phyloP scores from a whole-genome alignment of 129 eudicot species.

The Apium graveolens region DNA sequence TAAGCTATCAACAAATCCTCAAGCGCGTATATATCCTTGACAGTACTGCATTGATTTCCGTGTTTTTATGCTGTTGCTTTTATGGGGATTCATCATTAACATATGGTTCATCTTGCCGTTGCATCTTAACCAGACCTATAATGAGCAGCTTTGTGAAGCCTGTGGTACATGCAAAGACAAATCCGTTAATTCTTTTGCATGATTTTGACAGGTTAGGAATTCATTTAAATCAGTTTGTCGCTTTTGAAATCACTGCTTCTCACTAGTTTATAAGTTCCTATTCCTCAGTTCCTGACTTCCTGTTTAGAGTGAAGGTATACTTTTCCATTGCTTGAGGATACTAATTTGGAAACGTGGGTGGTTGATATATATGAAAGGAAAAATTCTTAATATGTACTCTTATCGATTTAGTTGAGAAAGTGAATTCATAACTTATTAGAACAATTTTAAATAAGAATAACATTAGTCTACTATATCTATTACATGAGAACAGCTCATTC shows the following conservation, averaged over 20 bases:
- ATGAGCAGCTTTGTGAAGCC: conserved; percentile 93
- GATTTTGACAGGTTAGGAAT: conserved; percentile 75
- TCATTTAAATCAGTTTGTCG: background rate
- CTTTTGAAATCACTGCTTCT: conserved; percentile 8
- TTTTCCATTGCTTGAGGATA: conserved; percentile 80
- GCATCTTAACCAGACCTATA: conserved; percentile 45
- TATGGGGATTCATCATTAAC: background rate
- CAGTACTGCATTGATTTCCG: background rate
- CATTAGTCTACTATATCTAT: too few relatives aligned
- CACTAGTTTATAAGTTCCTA: conserved; percentile 34
- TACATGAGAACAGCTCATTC: too few relatives aligned
- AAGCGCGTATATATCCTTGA: background rate
- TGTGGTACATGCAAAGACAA: conserved; percentile 21
- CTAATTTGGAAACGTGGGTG: conserved; percentile 77
- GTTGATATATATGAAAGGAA: too few relatives aligned
- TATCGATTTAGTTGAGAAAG: too few relatives aligned
- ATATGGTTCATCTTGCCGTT: background rate
- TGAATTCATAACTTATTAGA: too few relatives aligned
- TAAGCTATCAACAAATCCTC: background rate
- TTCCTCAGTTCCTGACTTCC: conserved; percentile 80
- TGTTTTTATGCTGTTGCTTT: background rate
- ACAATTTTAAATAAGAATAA: too few relatives aligned
- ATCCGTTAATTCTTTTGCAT: conserved; percentile 83
- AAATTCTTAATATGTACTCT: too few relatives aligned
- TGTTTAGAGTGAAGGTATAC: conserved; percentile 95